Base-by-base conservation (phyloP, 2,329 filamentous ascomycete genomes). In the Gliomastix tumulicola region DNA sequence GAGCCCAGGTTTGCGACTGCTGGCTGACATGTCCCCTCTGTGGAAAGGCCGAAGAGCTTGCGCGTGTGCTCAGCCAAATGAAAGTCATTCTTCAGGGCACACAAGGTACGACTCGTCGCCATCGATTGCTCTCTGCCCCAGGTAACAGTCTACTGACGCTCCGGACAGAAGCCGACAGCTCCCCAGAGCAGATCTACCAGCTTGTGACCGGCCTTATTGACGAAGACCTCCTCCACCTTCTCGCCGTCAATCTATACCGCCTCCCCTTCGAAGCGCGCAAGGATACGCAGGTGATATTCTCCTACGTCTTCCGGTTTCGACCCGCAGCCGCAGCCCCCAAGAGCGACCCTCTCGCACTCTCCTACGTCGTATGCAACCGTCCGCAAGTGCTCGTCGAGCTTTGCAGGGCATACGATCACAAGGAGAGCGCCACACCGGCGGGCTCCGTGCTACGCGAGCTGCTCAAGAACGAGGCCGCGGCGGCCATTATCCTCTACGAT, bases 251-350 rank as follows among this genome's bases (percentile, higher is more conserved):
- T 54, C 83, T 98, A 32, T 80, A 87, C 61, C 78, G 82, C 35
- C 75, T 98, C 5, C 88, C 90, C 1, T 98, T 98, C 67, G 92
- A 98, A 66, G 87, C 89, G 25, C 82, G 90, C 53, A 97, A 96
- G 68, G 90, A 96, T 55, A 86, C 87, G 11, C 90, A 96, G 58
- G 86, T 92, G 44, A 92, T 96, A 56, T 92, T 97, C 65, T 95
- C 88, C 28, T 92, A 90, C 59, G 84, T 94, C 48, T 88, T 96
- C 57, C 86, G 89, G 46, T 96, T 92, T 69, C 85, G 86, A 45
- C 84, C 84, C 6, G 69, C 78, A 30, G 76, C 74, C 30, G 76
- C 74, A 3, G 78, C 81, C 16, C 70, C 75, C 11, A 79, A 80
- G 51, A 76, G 72, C 46, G 87, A 94, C 43, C 88, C 88, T 1